phyloP scores from a whole-genome alignment of 2,329 filamentous ascomycete species.

The Sporothrix humicola region DNA sequence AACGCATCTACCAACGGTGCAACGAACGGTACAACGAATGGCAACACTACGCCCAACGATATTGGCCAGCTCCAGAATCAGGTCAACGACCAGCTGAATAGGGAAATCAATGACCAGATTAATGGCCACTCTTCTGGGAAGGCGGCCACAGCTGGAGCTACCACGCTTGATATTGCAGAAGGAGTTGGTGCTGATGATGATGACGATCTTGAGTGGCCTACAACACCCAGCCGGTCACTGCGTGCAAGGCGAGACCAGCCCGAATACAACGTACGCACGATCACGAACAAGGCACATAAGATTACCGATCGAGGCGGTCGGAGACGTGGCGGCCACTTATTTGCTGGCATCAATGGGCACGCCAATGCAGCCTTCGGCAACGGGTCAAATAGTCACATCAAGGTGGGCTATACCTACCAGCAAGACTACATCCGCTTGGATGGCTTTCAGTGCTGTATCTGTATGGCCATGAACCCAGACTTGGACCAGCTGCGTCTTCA shows the following conservation, averaged over 20 bases:
- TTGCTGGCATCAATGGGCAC: conserved; percentile 38
- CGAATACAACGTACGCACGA: conserved; percentile 64
- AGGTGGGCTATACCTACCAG: conserved; percentile 54
- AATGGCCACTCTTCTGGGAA: conserved; percentile 29
- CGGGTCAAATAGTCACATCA: conserved; percentile 46
- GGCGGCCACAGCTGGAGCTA: conserved; percentile 33
- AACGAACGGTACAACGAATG: conserved; percentile 9
- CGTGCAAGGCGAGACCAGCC: conserved; percentile 56
- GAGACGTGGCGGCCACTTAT: not conserved
- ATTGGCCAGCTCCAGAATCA: conserved; percentile 26
- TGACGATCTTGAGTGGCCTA: conserved; percentile 50
- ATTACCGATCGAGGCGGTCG: conserved; percentile 50
- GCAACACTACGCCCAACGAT: conserved; percentile 16
- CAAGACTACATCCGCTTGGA: conserved; percentile 55
- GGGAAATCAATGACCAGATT: conserved; percentile 34
- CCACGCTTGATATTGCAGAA: conserved; percentile 41
- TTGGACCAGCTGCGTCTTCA: conserved; percentile 57
- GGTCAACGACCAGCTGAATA: conserved; percentile 27
- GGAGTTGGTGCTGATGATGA: conserved; percentile 46
- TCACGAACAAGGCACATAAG: conserved; percentile 63
- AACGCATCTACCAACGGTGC: not conserved
- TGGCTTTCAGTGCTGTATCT: conserved; percentile 58
- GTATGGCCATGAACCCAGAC: conserved; percentile 54
- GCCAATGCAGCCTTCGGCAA: conserved; percentile 40
- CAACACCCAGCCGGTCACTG: conserved; percentile 58